A percentile compares a stretch with the other conserved stretches of the same genome.
phyloP scores from a whole-genome alignment of 2,329 filamentous ascomycete species.

The Arachnomyces sp. region DNA sequence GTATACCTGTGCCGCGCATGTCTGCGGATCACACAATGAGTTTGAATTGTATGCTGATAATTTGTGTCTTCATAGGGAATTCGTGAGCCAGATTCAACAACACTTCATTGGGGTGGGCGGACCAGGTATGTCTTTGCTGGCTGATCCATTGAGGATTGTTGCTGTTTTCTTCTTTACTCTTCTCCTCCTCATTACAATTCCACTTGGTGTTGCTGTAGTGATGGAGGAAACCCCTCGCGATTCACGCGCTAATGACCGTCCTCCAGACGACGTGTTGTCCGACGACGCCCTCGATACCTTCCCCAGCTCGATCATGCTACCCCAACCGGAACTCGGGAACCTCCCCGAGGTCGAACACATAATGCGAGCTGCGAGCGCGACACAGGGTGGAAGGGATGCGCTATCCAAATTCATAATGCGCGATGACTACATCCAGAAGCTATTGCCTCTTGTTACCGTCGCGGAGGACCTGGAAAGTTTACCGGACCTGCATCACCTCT shows the following conservation, averaged over 20 bases:
- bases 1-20: conserved; percentile 3
- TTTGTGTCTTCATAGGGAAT: conserved; percentile 57
- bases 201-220: background rate
- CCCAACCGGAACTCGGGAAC: conserved; percentile 69
- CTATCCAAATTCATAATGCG: conserved; percentile 77
- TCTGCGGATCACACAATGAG: background rate
- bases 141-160: conserved; percentile 3
- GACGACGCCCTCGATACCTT: conserved; percentile 75
- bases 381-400: conserved; percentile 69
- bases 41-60: conserved; percentile 14
- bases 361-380: conserved; percentile 70
- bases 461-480: conserved; percentile 89
- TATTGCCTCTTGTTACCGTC: conserved; percentile 76
- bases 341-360: conserved; percentile 75
- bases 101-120: conserved; percentile 55
- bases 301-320: conserved; percentile 61
- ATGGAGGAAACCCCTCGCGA: background rate
- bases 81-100: conserved; percentile 77
- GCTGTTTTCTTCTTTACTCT: background rate
- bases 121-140: conserved; percentile 45
- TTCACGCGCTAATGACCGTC: conserved; percentile 1
- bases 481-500: conserved; percentile 77
- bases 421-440: conserved; percentile 78
- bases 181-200: background rate
- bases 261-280: conserved; percentile 70